Conservation (phyloP, 129 eudicot species). For the Mikania micrantha region DNA sequence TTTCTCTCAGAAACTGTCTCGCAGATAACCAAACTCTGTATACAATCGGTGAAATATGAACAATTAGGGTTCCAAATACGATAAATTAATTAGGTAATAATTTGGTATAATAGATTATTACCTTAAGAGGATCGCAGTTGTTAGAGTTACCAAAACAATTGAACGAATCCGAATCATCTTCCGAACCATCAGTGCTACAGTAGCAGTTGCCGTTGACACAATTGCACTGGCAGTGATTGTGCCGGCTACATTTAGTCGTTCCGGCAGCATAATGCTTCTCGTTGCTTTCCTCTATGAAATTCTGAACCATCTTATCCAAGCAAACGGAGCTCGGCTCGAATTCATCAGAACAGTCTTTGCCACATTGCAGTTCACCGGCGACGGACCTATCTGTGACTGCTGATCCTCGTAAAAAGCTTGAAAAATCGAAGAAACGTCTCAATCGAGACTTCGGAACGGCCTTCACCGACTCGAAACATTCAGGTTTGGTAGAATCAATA, state of each 20-base stretch:
- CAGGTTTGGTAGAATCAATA: slow-evolving; percentile 38
- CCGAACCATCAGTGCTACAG: slow-evolving; percentile 35
- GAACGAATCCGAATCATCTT: slow-evolving; percentile 43
- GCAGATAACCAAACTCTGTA: slow-evolving; percentile 66
- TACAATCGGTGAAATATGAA: not conserved
- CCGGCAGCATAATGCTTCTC: slow-evolving; percentile 30
- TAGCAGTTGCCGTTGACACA: slow-evolving; percentile 42
- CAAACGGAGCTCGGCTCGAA: slow-evolving; percentile 83
- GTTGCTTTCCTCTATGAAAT: slow-evolving; percentile 64
- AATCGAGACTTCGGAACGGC: slow-evolving; percentile 56
- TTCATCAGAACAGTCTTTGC: slow-evolving; percentile 34
- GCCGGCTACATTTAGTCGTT: slow-evolving; percentile 30
- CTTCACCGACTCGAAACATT: slow-evolving; percentile 37
- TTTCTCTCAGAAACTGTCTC: slow-evolving; percentile 48
- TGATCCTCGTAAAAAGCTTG: slow-evolving; percentile 42
- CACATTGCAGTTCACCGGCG: slow-evolving; percentile 10
- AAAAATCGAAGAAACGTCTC: slow-evolving; percentile 57
- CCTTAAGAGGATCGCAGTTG: slow-evolving; percentile 57
- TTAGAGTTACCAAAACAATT: slow-evolving; percentile 44
- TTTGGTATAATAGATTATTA: not conserved
- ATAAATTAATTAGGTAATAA: not conserved
- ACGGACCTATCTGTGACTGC: slow-evolving; percentile 33
- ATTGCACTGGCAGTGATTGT: slow-evolving; percentile 33
- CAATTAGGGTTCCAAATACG: not conserved
- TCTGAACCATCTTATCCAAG: slow-evolving; percentile 71